Evolutionary conservation across 129 eudicot genomes (phyloP), one percentile per base, ranked within the genome.

Genomic region (Tagetes patula): DNA sequence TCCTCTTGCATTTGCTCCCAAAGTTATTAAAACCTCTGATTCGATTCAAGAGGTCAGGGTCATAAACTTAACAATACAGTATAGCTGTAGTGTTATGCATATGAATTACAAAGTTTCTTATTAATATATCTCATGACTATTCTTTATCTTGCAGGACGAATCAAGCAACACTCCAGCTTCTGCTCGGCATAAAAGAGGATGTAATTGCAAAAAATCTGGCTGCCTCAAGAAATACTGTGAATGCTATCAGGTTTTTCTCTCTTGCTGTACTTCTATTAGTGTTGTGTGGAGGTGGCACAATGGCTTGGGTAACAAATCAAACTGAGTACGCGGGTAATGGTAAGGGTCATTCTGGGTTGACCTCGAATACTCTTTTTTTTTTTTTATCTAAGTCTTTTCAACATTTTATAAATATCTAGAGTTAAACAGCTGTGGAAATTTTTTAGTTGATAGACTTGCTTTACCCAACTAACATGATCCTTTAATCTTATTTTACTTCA

Each of bases 1-100:
- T 54, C 97, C 99, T 6, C 97, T 94, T 83, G 99, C 99, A 42
- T 94, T 94, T 88, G 99, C 97, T 76, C 99, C 99, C 46, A 94
- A 94, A 90, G 99, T 94, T 68, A 94, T 94, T n/a, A 81, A 96
- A 65, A 84, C 83, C 40, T 70, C 97, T 0, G 96, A 94, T 76
- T 75, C 91, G 14, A 30, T 72, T 31, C 76, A 87, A 74, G 99
- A 87, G 82, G 73, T 74, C 64, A 65, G 83, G 84, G 85, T 86
- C 75, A 73, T 84, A 58, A 59, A 39, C 8, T 74, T 14, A 8
- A n/a, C 61, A 45, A 32, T 20, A 43, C 52, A 20, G 56, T 74
- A 8, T 37, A 31, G 67, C 30, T 10, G 8, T 43, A 43, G 48
- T 14, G n/a, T 42, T 36, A 39, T 39, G 3, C 30, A 8, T 58